Evolutionary conservation across 352 stramenopile genomes (phyloP).

Genomic region (Phytophthora idaei): DNA sequence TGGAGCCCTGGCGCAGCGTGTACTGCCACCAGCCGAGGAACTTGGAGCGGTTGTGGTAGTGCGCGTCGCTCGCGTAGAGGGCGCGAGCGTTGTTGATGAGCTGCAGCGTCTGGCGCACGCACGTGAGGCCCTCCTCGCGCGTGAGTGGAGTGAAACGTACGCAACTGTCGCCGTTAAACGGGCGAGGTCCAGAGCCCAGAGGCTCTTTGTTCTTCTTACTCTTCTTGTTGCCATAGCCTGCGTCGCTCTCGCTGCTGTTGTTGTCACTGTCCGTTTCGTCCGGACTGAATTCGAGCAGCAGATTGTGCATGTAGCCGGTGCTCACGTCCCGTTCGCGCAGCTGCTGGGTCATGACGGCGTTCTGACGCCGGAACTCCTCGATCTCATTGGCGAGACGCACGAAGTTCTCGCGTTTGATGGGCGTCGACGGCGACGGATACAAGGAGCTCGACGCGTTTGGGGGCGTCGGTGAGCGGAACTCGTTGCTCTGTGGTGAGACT

Average conservation of each 20-base stretch:
- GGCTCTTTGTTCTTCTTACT: slow-evolving; percentile 3
- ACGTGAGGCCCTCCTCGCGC: slow-evolving; percentile 35
- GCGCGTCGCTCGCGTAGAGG: slow-evolving; percentile 38
- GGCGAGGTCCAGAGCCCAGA: slow-evolving; percentile 19
- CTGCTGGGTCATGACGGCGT: slow-evolving; percentile 45
- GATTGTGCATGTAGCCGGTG: slow-evolving; percentile 57
- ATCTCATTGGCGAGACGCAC: slow-evolving; percentile 49
- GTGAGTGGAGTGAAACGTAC: slow-evolving; percentile 48
- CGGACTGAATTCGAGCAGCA: slow-evolving; percentile 51
- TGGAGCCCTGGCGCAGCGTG: slow-evolving; percentile 39
- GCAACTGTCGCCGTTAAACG: slow-evolving; percentile 23
- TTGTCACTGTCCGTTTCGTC: slow-evolving; percentile 32
- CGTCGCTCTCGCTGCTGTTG: slow-evolving; percentile 25
- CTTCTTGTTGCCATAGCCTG: background rate
- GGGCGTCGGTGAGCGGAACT: slow-evolving; percentile 12
- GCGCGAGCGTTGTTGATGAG: slow-evolving; percentile 41
- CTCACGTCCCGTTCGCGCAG: slow-evolving; percentile 56
- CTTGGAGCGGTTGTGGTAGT: slow-evolving; percentile 34
- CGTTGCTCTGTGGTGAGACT: slow-evolving; percentile 6
- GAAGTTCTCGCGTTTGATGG: slow-evolving; percentile 42
- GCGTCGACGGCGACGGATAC: slow-evolving; percentile 16
- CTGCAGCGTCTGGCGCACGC: slow-evolving; percentile 36
- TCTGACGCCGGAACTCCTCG: slow-evolving; percentile 50
- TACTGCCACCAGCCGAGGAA: slow-evolving; percentile 65
- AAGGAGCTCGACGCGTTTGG: background rate